A percentile compares a stretch with the other conserved stretches of the same genome.
These are phyloP conservation scores for Aegilops tauschii DNA, from an alignment of 176 grass and related monocot species.

Conservation along the genomic window DNA sequence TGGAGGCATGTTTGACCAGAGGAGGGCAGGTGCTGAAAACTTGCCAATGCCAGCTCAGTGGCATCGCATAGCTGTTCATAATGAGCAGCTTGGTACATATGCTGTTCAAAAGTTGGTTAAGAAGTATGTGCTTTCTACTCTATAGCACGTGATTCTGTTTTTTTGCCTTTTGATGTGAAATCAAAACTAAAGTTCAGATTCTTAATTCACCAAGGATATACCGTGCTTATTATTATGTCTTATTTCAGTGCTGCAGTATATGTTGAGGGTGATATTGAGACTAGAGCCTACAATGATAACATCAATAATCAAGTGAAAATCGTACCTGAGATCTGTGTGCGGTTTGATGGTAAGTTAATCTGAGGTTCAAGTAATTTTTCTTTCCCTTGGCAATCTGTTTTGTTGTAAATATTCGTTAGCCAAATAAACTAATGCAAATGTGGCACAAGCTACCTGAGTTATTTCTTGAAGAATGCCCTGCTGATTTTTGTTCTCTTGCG, in stretches of 20 bases:
- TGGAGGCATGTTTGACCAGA: constrained; percentile 80
- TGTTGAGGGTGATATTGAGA: constrained; percentile 87
- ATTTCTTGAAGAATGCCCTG: not conserved
- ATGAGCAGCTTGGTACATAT: constrained; percentile 55
- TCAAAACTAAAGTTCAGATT: not conserved
- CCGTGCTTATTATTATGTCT: not conserved
- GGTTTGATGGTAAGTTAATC: constrained; percentile 54
- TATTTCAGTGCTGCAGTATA: constrained; percentile 69
- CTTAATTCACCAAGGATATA: constrained; percentile 5
- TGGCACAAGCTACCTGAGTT: not conserved
- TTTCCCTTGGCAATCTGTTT: not conserved
- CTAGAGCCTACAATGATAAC: constrained; percentile 72
- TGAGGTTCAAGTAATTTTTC: not conserved
- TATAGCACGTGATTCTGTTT: not conserved
- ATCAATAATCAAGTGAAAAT: constrained; percentile 58
- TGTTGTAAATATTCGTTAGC: not conserved
- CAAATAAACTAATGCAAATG: not conserved
- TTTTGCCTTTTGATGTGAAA: not conserved
- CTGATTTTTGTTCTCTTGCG: not conserved
- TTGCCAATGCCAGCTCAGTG: constrained; percentile 71
- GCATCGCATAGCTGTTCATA: constrained; percentile 75
- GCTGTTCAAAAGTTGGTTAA: constrained; percentile 73
- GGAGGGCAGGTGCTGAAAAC: constrained; percentile 44
- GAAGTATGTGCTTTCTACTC: constrained; percentile 56
- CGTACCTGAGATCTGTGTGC: constrained; percentile 75